Evolutionary conservation across 2,329 filamentous ascomycete species (phyloP), one percentile per base, ranked within the genome.

Genomic region (Pyrenochaeta sp.): DNA sequence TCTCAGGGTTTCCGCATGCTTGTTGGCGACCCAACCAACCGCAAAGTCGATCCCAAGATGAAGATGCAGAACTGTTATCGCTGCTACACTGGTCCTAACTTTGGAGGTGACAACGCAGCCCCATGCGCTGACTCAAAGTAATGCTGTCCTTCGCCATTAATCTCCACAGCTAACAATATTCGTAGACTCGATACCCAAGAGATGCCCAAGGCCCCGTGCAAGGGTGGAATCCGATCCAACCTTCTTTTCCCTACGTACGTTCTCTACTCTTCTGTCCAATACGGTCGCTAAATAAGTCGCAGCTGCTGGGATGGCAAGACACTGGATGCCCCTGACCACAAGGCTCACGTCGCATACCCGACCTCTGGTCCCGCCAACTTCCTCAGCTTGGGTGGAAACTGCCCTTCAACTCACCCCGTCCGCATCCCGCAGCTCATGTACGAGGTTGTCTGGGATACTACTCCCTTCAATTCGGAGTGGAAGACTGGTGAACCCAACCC

Each of bases 231-330:
- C n/a, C 54, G 62, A 7, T 62, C 58, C 8, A 64, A 64, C 40
- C 55, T 66, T 15, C 42, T 58, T 8, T 66, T 61, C 47, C 62
- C 62, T 3, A 62, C 56, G 51, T 55, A 48, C 37, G 48, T 32
- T 18, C 19, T 6, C 22, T 5, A 21, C 14, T 11, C 4, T 18
- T 13, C 17, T 18, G 6, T 3, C 8, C 15, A 32, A 40, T 34
- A 17, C 4, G 21, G 5, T 20, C 13, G 37, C 32, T 58, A 42
- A 22, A 49, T 24, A 28, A 74, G 72, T 73, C 74, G 77, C 44
- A 76, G 77, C 39, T 69, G 68, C 43, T 78, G 76, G 76, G 75
- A 79, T 41, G 76, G 76, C 47, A 69, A 67, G 51, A 77, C 77
- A 56, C 47, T 75, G 4, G 77, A 85, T 65, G 41, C 40, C 2